Evolutionary conservation across 805 yeast genomes (phyloP).

Genomic region (Wickerhamiella dianesei): DNA sequence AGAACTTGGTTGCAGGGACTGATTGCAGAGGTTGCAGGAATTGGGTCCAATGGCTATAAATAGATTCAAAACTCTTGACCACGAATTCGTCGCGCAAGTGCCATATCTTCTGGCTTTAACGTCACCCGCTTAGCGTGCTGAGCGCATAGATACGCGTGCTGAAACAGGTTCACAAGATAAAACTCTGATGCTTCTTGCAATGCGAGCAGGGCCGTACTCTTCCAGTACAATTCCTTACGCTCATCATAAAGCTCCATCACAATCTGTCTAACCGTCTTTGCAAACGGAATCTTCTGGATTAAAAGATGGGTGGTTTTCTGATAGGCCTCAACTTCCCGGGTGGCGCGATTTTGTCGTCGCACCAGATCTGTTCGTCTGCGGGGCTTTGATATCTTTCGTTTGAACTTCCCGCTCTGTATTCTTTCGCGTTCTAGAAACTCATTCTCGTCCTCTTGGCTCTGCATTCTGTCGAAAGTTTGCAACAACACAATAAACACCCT

Average conservation of each 20-base stretch:
- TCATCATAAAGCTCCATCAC: conserved; percentile 62
- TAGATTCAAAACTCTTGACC: conserved; percentile 23
- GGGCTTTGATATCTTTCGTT: neutral
- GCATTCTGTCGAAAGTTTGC: too few relatives aligned
- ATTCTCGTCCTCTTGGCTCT: neutral
- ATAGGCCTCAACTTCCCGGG: conserved; percentile 91
- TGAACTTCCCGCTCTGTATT: neutral
- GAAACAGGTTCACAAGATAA: conserved; percentile 87
- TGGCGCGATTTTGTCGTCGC: neutral
- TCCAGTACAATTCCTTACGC: conserved; percentile 79
- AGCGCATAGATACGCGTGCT: conserved; percentile 97
- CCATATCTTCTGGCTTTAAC: conserved; percentile 95
- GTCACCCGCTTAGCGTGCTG: conserved; percentile 99
- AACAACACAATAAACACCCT: too few relatives aligned
- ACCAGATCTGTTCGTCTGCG: neutral
- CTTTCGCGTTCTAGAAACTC: neutral
- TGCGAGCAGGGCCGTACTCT: conserved; percentile 94
- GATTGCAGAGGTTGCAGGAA: too few relatives aligned
- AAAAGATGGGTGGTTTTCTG: conserved; percentile 91
- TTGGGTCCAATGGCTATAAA: too few relatives aligned
- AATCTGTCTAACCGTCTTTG: conserved; percentile 89
- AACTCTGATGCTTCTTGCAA: conserved; percentile 98
- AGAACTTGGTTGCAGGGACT: too few relatives aligned
- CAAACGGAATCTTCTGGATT: conserved; percentile 94
- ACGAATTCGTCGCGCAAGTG: conserved; percentile 94